phyloP scores from a whole-genome alignment of 148 eudicot genomes.

The Vaccinium macrocarpon region DNA sequence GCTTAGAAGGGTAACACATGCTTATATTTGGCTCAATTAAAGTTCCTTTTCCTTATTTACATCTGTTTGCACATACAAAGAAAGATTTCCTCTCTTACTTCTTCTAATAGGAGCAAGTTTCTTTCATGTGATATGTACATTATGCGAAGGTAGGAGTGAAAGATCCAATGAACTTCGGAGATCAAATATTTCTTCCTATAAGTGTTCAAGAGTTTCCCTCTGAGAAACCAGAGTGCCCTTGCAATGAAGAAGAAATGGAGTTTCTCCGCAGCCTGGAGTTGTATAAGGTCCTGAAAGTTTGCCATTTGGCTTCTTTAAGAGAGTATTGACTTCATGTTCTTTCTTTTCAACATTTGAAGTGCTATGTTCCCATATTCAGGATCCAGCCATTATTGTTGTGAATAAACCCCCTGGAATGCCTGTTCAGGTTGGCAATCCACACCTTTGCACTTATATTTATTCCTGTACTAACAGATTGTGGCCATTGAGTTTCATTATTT shows the following conservation, averaged over 20 bases:
- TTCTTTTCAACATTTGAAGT: background rate
- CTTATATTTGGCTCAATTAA: background rate
- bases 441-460: background rate
- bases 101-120: background rate
- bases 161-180: constrained; percentile 69
- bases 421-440: constrained; percentile 64
- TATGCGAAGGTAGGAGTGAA: constrained; percentile 70
- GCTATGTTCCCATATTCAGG: constrained; percentile 40
- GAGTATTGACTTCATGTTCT: background rate
- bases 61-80: background rate
- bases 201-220: constrained; percentile 47
- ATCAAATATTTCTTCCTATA: constrained; percentile 67
- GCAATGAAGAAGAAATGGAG: constrained; percentile 57
- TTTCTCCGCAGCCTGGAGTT: constrained; percentile 65
- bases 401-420: constrained; percentile 95
- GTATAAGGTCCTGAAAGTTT: constrained; percentile 60
- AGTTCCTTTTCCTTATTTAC: background rate
- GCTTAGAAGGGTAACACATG: constrained; percentile 60
- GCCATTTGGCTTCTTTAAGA: constrained; percentile 5
- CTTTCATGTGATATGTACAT: constrained; percentile 13
- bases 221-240: constrained; percentile 21
- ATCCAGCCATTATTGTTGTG: constrained; percentile 78
- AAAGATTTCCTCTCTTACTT: background rate
- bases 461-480: background rate
- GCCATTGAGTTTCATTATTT: background rate